These are phyloP conservation scores for Thalassiosira livingstoniorum DNA, from an alignment of 352 stramenopile species.

Conservation along the genomic window DNA sequence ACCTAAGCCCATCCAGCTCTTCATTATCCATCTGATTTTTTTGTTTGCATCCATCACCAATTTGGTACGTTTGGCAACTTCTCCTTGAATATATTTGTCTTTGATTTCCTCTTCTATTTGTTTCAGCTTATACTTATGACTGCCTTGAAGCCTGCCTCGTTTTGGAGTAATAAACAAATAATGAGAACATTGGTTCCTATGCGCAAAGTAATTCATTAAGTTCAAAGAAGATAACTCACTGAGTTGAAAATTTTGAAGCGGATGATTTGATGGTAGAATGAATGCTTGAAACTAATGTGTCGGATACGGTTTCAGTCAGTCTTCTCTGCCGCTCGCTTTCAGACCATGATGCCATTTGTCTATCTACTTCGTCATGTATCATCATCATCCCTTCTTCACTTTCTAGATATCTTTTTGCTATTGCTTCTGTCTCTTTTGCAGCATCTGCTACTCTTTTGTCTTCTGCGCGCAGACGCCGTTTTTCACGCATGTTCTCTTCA, in stretches of 20 bases:
- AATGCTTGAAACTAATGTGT: no score
- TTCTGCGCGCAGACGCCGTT: conserved; percentile 35
- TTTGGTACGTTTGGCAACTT: conserved; percentile 45
- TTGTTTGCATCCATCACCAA: conserved; percentile 46
- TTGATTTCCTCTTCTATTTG: conserved; percentile 61
- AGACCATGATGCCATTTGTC: no score
- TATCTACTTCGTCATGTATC: conserved; percentile 50
- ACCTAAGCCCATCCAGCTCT: conserved; percentile 54
- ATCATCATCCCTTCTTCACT: conserved; percentile 61
- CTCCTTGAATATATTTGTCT: conserved; percentile 50
- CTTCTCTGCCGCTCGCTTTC: no score
- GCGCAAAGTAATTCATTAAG: no score
- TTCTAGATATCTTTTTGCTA: conserved; percentile 45
- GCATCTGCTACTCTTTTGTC: conserved; percentile 37
- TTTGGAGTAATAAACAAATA: no score
- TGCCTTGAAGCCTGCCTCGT: conserved; percentile 15
- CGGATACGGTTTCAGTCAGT: no score
- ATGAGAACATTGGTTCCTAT: no score
- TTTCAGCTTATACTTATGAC: conserved; percentile 29
- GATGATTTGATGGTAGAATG: no score
- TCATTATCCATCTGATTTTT: conserved; percentile 51
- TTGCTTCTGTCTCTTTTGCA: conserved; percentile 23
- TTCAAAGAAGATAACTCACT: no score
- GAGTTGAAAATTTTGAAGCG: no score
- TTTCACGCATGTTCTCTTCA: conserved; percentile 64